Percentiles rank a stretch among this genome's conserved stretches.
These are phyloP conservation scores for Blastocladiella britannica DNA, from an alignment of 192 early-diverging fungal genomes.

Conservation along the genomic window DNA sequence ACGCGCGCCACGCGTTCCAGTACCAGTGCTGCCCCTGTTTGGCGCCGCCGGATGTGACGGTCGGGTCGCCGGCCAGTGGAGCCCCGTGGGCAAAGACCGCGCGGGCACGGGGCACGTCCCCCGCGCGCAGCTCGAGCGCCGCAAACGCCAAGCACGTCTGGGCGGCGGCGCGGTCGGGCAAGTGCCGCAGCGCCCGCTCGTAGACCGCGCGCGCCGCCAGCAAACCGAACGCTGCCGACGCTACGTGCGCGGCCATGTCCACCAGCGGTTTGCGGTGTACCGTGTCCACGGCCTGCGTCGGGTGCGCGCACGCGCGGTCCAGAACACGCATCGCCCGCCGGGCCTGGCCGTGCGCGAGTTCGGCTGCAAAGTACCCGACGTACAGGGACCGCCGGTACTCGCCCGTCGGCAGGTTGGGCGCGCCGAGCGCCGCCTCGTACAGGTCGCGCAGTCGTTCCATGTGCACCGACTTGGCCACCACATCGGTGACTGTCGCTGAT, in stretches of 20 bases:
- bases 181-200: slow-evolving; percentile 63
- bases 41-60: neutral
- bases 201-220: slow-evolving; percentile 77
- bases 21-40: slow-evolving; percentile 25
- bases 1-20: slow-evolving; percentile 87
- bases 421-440: slow-evolving; percentile 80
- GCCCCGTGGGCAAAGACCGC: slow-evolving; percentile 67
- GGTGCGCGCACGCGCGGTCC: slow-evolving; percentile 77
- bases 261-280: too few species aligned
- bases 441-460: slow-evolving; percentile 83
- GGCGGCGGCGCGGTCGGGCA: slow-evolving; percentile 61
- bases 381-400: slow-evolving; percentile 72
- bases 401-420: slow-evolving; percentile 58
- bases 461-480: slow-evolving; percentile 13
- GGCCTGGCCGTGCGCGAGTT: slow-evolving; percentile 78
- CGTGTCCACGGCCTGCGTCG: slow-evolving; percentile 51
- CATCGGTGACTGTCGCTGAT: neutral
- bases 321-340: slow-evolving; percentile 85
- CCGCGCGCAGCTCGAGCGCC: slow-evolving; percentile 65
- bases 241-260: too few species aligned
- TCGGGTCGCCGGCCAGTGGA: slow-evolving; percentile 16
- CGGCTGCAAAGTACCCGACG: slow-evolving; percentile 73
- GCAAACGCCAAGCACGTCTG: slow-evolving; percentile 65
- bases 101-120: slow-evolving; percentile 86
- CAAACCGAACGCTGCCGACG: slow-evolving; percentile 64